Evolutionary conservation across 164 flowering plant genomes (phyloP), one percentile per base, ranked within the genome.

Genomic region (Magnolia sinica): DNA sequence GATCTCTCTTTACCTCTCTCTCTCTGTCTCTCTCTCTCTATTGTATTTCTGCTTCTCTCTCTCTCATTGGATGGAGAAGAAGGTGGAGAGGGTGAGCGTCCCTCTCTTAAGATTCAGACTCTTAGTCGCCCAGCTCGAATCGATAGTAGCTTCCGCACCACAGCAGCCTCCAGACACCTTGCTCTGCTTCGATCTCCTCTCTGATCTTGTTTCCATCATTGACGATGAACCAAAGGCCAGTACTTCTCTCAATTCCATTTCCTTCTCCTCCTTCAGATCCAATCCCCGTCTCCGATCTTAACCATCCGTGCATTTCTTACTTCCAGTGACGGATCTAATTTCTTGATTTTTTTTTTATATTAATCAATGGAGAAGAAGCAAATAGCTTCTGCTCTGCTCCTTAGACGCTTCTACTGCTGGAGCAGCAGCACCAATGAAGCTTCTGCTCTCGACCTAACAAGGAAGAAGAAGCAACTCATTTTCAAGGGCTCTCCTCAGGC

Each of bases 111-210:
- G 93, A 78, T 91, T 96, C 80, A 96, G 98, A n/a, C 95, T 94
- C 2, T 77, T 96, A 71, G 97, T 94, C 51, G 99, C 99, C 8
- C 99, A 96, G 68, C 81, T 96, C 74, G 98, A 96, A 80, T 96
- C 99, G 14, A 88, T 94, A 2, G 99, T 88, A 3, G 97, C 97
- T 58, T 92, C 99, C 70, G 91, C 98, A 8, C 78, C 88, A 64
- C 98, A 92, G 78, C 89, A 96, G 75, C 82, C 92, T 59, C 99
- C 97, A 8, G 99, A 96, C 45, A 83, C 97, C 20, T 86, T 96
- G 13, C 92, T 96, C 76, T 96, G 95, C 84, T 96, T 96, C 86
- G 99, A 96, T 87, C 94, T 96, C 81, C 92, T 96, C 59, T 96
- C 99, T 70, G 98, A 94, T 88, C 99, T 96, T 81, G 85, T 92